Evolutionary conservation across 257 asterid genomes (phyloP).

Genomic region (Solanum bulbocastanum): DNA sequence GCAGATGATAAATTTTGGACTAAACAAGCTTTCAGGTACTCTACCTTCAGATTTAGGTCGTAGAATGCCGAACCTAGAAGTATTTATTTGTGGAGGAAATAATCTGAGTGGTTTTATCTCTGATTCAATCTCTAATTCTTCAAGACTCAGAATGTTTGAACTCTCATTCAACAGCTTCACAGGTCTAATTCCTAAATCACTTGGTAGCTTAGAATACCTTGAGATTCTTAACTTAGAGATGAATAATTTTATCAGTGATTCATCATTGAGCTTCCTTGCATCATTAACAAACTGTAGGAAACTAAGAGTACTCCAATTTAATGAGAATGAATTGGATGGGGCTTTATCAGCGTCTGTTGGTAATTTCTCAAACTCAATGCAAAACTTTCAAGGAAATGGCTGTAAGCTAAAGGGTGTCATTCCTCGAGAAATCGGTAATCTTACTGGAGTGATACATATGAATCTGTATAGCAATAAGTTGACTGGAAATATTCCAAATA

Average conservation of each 20-base stretch:
- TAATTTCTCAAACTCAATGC: not conserved
- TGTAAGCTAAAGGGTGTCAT: not conserved
- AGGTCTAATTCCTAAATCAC: not conserved
- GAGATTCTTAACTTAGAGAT: not conserved
- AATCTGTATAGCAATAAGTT: not conserved
- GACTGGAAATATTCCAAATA: not conserved
- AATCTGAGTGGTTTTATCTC: constrained; percentile 12
- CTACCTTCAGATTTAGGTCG: constrained; percentile 9
- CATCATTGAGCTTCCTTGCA: not conserved
- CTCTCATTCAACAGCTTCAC: not conserved
- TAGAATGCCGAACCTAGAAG: not conserved
- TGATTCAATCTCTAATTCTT: constrained; percentile 9
- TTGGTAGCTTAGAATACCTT: constrained; percentile 2
- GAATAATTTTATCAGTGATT: not conserved
- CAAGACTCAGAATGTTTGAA: not conserved
- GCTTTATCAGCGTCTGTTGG: not conserved
- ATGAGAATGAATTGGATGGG: not conserved
- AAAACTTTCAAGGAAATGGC: not conserved
- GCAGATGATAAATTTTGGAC: not conserved
- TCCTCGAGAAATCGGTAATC: not conserved
- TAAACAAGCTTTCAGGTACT: constrained; percentile 8
- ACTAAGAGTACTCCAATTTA: not conserved
- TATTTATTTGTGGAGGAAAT: fast-evolving
- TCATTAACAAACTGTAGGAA: not conserved
- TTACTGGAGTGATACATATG: not conserved